These are phyloP conservation scores for Themeda triandra DNA, from an alignment of 176 grass and related monocot genomes.

Conservation along the genomic window DNA sequence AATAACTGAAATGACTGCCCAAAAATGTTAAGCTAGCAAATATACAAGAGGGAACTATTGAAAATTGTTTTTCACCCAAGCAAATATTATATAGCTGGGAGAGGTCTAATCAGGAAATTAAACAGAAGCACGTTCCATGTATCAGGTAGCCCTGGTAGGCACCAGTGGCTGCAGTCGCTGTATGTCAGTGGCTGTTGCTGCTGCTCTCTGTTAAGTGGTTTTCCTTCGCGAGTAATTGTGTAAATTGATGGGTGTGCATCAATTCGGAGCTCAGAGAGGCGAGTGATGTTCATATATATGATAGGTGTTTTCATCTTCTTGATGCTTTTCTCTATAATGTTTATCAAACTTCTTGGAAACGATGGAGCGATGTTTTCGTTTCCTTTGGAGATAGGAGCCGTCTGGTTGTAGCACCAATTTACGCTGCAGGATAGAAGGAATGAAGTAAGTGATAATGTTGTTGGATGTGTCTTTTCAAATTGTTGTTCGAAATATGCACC, in stretches of 20 bases:
- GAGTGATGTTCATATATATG: constrained; percentile 49
- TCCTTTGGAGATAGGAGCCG: constrained; percentile 15
- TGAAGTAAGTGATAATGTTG: not conserved
- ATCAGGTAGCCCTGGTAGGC: constrained; percentile 48
- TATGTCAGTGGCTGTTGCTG: not conserved
- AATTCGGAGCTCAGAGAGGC: constrained; percentile 20
- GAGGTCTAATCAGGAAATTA: not conserved
- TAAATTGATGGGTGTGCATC: constrained; percentile 53
- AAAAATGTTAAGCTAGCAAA: not conserved
- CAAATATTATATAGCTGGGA: constrained; percentile 24
- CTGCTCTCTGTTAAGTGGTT: constrained; percentile 31
- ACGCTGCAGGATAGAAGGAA: constrained; percentile 8
- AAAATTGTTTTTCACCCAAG: not conserved
- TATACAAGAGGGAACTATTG: not conserved
- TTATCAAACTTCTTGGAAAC: constrained; percentile 37
- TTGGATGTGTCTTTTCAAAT: not conserved
- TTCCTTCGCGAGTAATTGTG: constrained; percentile 34
- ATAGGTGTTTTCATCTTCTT: constrained; percentile 15
- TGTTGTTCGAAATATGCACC: not conserved
- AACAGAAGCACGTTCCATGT: constrained; percentile 59
- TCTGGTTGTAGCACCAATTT: constrained; percentile 61
- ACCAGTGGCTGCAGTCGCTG: constrained; percentile 69
- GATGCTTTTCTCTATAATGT: constrained; percentile 20
- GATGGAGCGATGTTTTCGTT: not conserved
- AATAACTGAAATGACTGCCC: not conserved